These are phyloP conservation scores for Zangia roseola DNA, from an alignment of 768 basidiomycete species.

Conservation along the genomic window DNA sequence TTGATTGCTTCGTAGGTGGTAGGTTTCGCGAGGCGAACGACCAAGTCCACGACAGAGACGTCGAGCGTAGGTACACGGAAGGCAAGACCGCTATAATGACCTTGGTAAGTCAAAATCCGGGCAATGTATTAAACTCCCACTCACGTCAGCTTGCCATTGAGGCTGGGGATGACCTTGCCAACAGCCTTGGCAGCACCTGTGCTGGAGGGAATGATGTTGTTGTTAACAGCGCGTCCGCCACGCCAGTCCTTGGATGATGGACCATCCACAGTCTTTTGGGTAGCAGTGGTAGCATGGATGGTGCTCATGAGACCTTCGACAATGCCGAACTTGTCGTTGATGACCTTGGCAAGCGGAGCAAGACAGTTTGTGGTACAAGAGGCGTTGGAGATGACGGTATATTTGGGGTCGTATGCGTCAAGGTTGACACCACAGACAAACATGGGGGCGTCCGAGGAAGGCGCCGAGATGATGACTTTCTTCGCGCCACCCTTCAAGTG, in stretches of 20 bases:
- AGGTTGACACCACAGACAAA: slow-evolving; percentile 95
- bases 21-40: slow-evolving; percentile 84
- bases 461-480: slow-evolving; percentile 99
- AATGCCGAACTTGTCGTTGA: slow-evolving; percentile 96
- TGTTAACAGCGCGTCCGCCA: slow-evolving; percentile 91
- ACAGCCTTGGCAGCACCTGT: slow-evolving; percentile 99
- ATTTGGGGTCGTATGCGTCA: slow-evolving; percentile 83
- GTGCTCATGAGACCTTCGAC: slow-evolving; percentile 98
- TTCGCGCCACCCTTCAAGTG: slow-evolving; percentile 99
- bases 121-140: slow-evolving; percentile 22
- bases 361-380: slow-evolving; percentile 99
- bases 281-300: slow-evolving; percentile 95
- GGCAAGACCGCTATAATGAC: slow-evolving; percentile 65
- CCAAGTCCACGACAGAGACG: slow-evolving; percentile 98
- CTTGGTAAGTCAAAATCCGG: slow-evolving; percentile 4
- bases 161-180: slow-evolving; percentile 93
- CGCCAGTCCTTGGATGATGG: slow-evolving; percentile 97
- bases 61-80: slow-evolving; percentile 98
- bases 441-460: slow-evolving; percentile 96
- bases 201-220: slow-evolving; percentile 99
- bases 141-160: slow-evolving; percentile 98
- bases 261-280: slow-evolving; percentile 93
- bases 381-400: slow-evolving; percentile 96
- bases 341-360: slow-evolving; percentile 97
- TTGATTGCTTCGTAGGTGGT: slow-evolving; percentile 93